Evolutionary conservation across 352 stramenopile species (phyloP), one percentile per base, ranked within the genome.

Genomic region (Pythium sp.): DNA sequence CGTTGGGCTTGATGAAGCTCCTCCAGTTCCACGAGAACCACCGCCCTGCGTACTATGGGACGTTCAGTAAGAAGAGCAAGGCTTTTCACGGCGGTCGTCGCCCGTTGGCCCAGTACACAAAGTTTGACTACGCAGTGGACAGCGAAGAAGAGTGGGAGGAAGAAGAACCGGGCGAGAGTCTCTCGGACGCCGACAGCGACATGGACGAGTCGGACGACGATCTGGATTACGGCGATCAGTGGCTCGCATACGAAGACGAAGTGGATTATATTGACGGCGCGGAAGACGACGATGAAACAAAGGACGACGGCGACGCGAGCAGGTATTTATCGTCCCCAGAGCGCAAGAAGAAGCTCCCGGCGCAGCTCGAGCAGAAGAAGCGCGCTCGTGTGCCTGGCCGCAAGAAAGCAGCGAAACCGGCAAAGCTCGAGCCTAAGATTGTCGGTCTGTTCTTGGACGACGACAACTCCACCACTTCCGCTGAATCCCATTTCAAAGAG

Each of bases 101-200:
- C 11, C 88, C 88, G 24, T 71, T 94, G 26, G 80, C 85, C 3
- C 77, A 81, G n/a, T 85, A 76, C 68, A 22, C 66, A 0, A 81
- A 86, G 54, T 82, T 94, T 20, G 88, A 96, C 51, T 96, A 96
- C 58, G 64, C 75, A 0, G 77, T 96, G 2, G 87, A 96, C 32
- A 96, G 87, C 58, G 89, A 96, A 47, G 87, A 95, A 61, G 89
- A 96, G 63, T 96, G 89, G 89, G 89, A 96, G 66, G 89, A 96
- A 66, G 89, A 96, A 58, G 89, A 96, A 47, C 84, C 87, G 18
- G 89, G 89, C 18, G 89, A 96, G 74, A 93, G 82, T 69, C 65
- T 96, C 14, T 95, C 87, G 7, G 83, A 80, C 28, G 86, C 77
- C 20, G 84, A 92, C 26, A 89, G 76, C 60, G 86, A 94, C 64